These are phyloP conservation scores for Calonectria naviculata DNA, from an alignment of 2,329 filamentous ascomycete genomes.

Conservation along the genomic window DNA sequence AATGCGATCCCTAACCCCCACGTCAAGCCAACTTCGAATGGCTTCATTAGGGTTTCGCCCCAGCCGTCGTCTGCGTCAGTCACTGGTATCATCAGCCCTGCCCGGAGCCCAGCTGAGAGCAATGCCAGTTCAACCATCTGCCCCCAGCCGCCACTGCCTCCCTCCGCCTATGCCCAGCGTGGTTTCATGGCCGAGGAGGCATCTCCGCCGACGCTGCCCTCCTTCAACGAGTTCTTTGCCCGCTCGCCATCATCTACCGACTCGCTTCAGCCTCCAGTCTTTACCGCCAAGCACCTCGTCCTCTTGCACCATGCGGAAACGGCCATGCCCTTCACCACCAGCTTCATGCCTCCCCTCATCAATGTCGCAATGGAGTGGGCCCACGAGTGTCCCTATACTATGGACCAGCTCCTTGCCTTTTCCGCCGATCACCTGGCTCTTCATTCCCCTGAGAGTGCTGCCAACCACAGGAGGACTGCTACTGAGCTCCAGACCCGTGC, in stretches of 20 bases:
- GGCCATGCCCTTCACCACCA: constrained; percentile 36
- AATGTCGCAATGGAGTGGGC: constrained; percentile 47
- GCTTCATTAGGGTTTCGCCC: constrained; percentile 16
- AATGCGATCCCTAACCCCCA: constrained; percentile 1
- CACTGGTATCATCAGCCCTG: constrained; percentile 21
- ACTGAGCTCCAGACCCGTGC: constrained; percentile 58
- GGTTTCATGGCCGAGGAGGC: constrained; percentile 16
- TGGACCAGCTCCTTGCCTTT: constrained; percentile 59
- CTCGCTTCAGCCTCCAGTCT: constrained; percentile 36
- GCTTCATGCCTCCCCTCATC: constrained; percentile 37
- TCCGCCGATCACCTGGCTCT: constrained; percentile 53
- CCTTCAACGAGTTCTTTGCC: constrained; percentile 35
- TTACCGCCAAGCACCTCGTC: constrained; percentile 52
- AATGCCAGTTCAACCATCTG: constrained; percentile 26
- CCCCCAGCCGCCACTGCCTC: constrained; percentile 26
- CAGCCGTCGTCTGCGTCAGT: constrained; percentile 19
- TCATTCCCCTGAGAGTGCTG: constrained; percentile 29
- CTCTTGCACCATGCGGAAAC: constrained; percentile 51
- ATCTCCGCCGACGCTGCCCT: constrained; percentile 32
- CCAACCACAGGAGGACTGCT: constrained; percentile 46
- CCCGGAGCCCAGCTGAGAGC: constrained; percentile 37
- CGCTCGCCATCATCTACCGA: constrained; percentile 28
- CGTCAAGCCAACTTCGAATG: not conserved
- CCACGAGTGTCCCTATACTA: constrained; percentile 53
- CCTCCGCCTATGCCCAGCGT: constrained; percentile 22